phyloP scores from a whole-genome alignment of 768 basidiomycete species.

The Suillus spraguei region DNA sequence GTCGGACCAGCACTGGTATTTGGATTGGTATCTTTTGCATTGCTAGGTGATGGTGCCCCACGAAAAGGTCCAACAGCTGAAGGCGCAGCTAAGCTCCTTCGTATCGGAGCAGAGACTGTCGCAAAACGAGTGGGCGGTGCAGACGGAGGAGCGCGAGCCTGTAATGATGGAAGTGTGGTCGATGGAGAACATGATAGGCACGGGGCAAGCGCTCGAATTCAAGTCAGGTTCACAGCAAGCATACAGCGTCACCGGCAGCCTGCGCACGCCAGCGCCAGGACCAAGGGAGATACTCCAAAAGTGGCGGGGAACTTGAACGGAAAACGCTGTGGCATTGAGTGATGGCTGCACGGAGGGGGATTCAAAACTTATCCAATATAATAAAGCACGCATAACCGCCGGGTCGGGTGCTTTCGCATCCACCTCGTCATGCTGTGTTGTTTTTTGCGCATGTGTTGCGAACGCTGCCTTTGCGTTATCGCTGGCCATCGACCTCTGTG shows the following conservation, averaged over 20 bases:
- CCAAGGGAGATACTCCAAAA: conserved; percentile 30
- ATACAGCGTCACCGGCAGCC: conserved; percentile 53
- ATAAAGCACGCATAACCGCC: too few species aligned
- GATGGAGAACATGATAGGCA: conserved; percentile 60
- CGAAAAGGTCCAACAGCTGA: neutral
- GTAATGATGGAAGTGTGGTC: conserved; percentile 47
- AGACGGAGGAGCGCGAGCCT: neutral
- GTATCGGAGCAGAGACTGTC: conserved; percentile 34
- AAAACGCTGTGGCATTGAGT: conserved; percentile 32
- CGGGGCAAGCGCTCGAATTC: conserved; percentile 49
- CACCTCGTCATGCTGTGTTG: too few species aligned
- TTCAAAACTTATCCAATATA: too few species aligned
- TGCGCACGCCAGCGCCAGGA: conserved; percentile 9
- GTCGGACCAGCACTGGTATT: neutral
- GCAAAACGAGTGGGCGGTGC: conserved; percentile 29
- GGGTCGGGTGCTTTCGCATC: too few species aligned
- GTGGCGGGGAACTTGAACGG: conserved; percentile 29
- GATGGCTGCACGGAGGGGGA: conserved; percentile 12
- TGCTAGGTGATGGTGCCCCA: neutral
- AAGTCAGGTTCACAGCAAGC: conserved; percentile 58
- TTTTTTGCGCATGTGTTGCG: too few species aligned
- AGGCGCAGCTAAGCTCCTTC: conserved; percentile 15
- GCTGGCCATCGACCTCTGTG: too few species aligned
- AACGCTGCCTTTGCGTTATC: too few species aligned
- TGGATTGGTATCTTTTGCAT: conserved; percentile 1